phyloP scores from a whole-genome alignment of 805 yeast genomes.

The Ogataea henricii region DNA sequence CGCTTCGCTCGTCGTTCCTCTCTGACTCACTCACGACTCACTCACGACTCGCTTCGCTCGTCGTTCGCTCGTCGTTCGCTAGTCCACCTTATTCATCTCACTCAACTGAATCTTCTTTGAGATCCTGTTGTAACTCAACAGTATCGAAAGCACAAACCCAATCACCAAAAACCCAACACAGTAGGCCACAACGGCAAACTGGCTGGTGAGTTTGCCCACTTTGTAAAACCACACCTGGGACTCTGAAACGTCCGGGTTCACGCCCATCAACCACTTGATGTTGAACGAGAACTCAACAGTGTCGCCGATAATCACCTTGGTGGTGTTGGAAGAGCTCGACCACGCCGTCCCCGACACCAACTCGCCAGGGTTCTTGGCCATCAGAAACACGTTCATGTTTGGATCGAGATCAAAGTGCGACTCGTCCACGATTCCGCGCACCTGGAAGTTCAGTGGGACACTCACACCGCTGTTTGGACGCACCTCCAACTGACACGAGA shows the following conservation, averaged over 20 bases:
- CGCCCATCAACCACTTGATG: slow-evolving; percentile 50
- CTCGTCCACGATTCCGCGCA: slow-evolving; percentile 67
- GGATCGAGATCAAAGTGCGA: slow-evolving; percentile 70
- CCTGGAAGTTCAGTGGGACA: slow-evolving; percentile 61
- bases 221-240: slow-evolving; percentile 13
- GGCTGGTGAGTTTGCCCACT: slow-evolving; percentile 15
- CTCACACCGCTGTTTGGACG: slow-evolving; percentile 45
- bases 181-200: slow-evolving; percentile 10
- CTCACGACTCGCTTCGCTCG: too few species aligned
- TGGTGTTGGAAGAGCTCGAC: slow-evolving; percentile 61
- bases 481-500: slow-evolving; percentile 64
- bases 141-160: slow-evolving; percentile 28
- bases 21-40: too few species aligned
- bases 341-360: slow-evolving; percentile 59
- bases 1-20: too few species aligned
- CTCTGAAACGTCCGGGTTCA: slow-evolving; percentile 7
- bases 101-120: slow-evolving; percentile 25
- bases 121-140: slow-evolving; percentile 28
- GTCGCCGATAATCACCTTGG: slow-evolving; percentile 68
- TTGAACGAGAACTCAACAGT: slow-evolving; percentile 56
- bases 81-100: slow-evolving; percentile 31
- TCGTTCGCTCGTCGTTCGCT: too few species aligned
- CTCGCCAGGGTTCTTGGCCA: slow-evolving; percentile 33
- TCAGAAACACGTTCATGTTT: slow-evolving; percentile 52
- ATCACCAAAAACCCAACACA: slow-evolving; percentile 18